Evolutionary conservation across 2,329 filamentous ascomycete species (phyloP).

Genomic region (Ilyonectria destructans): DNA sequence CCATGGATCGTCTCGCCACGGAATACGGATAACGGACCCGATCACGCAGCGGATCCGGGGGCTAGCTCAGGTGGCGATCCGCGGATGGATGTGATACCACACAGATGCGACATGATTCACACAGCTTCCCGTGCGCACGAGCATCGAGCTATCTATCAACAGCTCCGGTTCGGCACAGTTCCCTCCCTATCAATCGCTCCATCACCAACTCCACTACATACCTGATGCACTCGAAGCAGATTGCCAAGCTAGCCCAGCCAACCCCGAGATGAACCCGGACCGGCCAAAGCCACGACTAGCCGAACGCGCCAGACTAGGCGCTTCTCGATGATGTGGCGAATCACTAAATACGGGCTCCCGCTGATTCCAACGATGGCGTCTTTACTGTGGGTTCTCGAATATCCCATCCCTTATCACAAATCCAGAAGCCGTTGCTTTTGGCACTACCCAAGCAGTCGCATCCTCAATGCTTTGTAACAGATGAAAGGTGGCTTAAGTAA

Average conservation of each 20-base stretch:
- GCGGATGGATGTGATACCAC: neutral
- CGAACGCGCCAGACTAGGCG: neutral
- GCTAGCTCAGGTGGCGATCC: neutral
- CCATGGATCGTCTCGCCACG: neutral
- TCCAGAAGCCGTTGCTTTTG: neutral
- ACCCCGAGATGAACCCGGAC: neutral
- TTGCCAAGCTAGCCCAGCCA: neutral
- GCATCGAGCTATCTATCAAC: neutral
- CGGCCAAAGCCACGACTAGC: neutral
- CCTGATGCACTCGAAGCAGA: neutral
- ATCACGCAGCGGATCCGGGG: constrained; percentile 10
- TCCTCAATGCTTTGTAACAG: neutral
- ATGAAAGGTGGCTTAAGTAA: neutral
- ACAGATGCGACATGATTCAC: neutral
- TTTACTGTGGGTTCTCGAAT: too few species aligned
- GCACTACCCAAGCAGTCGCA: neutral
- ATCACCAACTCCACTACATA: neutral
- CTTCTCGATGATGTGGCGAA: too few species aligned
- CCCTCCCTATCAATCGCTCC: neutral
- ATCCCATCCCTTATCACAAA: neutral
- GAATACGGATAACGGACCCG: constrained; percentile 1
- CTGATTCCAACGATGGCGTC: too few species aligned
- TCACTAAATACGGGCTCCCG: too few species aligned
- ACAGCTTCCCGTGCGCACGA: constrained; percentile 1
- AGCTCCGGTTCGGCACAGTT: neutral